phyloP scores from a whole-genome alignment of 2,329 filamentous ascomycete species.

The Sporothrix globosa region DNA sequence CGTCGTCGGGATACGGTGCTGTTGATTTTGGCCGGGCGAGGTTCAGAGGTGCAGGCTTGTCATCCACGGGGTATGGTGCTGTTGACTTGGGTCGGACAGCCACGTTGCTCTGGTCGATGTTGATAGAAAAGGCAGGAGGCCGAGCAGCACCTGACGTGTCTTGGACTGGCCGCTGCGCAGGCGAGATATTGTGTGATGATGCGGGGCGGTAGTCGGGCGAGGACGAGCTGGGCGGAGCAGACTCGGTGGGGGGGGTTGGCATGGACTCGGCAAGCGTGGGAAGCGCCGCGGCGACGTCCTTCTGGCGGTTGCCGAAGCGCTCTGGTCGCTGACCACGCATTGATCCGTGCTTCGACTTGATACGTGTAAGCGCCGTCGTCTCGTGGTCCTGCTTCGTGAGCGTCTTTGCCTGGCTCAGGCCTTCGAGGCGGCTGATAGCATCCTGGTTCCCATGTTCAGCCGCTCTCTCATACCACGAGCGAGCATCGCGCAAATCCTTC shows the following conservation, averaged over 20 bases:
- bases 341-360: constrained; percentile 79
- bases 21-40: constrained; percentile 51
- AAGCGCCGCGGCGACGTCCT: constrained; percentile 47
- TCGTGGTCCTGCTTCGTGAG: constrained; percentile 92
- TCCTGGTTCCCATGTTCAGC: constrained; percentile 91
- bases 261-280: constrained; percentile 54
- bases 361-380: constrained; percentile 82
- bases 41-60: constrained; percentile 58
- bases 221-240: constrained; percentile 33
- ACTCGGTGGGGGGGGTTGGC: constrained; percentile 41
- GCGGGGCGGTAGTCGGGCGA: constrained; percentile 49
- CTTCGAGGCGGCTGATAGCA: constrained; percentile 78
- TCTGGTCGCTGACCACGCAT: constrained; percentile 65
- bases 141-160: constrained; percentile 56
- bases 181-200: constrained; percentile 46
- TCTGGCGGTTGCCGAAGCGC: constrained; percentile 52
- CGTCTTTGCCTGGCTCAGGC: constrained; percentile 78
- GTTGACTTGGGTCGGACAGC: constrained; percentile 56
- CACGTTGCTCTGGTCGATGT: constrained; percentile 47
- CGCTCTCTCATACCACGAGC: constrained; percentile 87
- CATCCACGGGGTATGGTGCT: constrained; percentile 72
- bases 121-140: constrained; percentile 57
- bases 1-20: constrained; percentile 60
- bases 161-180: constrained; percentile 41
- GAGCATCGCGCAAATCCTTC: constrained; percentile 80